Conservation (phyloP, 2,329 filamentous ascomycete species). For the Pestalotiopsis sp. region DNA sequence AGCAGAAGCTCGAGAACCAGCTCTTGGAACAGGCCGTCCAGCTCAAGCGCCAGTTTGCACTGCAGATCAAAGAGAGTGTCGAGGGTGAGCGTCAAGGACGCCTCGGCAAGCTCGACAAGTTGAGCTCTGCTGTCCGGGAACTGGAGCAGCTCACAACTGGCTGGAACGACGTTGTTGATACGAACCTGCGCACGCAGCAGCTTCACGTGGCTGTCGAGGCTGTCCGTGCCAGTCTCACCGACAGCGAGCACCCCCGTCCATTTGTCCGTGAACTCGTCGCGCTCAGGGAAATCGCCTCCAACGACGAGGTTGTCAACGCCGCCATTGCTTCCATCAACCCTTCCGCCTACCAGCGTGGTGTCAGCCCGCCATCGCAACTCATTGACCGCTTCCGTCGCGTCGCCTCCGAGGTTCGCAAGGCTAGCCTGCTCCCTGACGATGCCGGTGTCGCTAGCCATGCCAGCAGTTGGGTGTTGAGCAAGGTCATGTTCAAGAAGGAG, state of each 20-base stretch:
- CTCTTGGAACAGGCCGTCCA: slow-evolving; percentile 88
- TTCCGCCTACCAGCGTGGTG: slow-evolving; percentile 85
- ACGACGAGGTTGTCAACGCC: slow-evolving; percentile 84
- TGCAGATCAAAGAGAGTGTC: slow-evolving; percentile 76
- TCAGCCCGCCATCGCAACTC: slow-evolving; percentile 80
- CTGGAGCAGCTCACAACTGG: slow-evolving; percentile 84
- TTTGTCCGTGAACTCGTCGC: slow-evolving; percentile 93
- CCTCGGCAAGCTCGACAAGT: slow-evolving; percentile 79
- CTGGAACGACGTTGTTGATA: slow-evolving; percentile 89
- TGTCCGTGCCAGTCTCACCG: slow-evolving; percentile 80
- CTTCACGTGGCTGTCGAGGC: slow-evolving; percentile 95
- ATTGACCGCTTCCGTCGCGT: slow-evolving; percentile 96
- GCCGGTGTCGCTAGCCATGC: slow-evolving; percentile 94
- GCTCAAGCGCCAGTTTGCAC: slow-evolving; percentile 81
- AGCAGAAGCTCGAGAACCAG: slow-evolving; percentile 80
- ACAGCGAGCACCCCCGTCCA: slow-evolving; percentile 71
- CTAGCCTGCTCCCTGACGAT: slow-evolving; percentile 85
- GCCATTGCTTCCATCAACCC: slow-evolving; percentile 98
- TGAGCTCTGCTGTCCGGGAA: slow-evolving; percentile 75
- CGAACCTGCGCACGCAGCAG: slow-evolving; percentile 91
- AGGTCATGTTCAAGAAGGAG: slow-evolving; percentile 94
- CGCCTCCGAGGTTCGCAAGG: slow-evolving; percentile 89
- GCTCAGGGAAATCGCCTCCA: slow-evolving; percentile 84
- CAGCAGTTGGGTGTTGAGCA: slow-evolving; percentile 84
- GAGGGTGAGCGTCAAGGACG: slow-evolving; percentile 87